A percentile compares a stretch with the other conserved stretches of the same genome.
Conservation (phyloP, 2,329 filamentous ascomycete species). For the Sporothrix brunneoviolacea region DNA sequence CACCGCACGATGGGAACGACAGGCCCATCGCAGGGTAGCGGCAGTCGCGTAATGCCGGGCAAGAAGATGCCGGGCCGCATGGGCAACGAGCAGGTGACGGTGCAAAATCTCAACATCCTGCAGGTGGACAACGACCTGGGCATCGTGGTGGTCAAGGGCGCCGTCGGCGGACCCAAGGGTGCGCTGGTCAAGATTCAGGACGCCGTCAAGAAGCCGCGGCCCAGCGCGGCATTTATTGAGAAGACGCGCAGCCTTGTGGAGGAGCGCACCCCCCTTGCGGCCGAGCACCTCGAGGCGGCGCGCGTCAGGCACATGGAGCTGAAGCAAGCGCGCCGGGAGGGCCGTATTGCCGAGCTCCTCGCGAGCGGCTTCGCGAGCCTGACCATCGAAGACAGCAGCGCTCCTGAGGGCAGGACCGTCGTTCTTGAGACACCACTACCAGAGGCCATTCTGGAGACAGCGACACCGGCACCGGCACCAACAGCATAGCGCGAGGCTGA, state of each 20-base stretch:
- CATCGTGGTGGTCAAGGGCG: conserved; percentile 79
- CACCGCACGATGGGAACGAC: conserved; percentile 88
- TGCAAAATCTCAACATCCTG: conserved; percentile 86
- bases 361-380: conserved; percentile 7
- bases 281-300: conserved; percentile 41
- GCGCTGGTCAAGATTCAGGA: conserved; percentile 81
- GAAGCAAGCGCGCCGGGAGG: conserved; percentile 42
- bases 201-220: conserved; percentile 72
- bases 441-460: neutral
- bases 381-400: conserved; percentile 14
- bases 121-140: conserved; percentile 83
- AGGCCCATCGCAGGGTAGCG: conserved; percentile 84
- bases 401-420: neutral
- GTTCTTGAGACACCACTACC: neutral
- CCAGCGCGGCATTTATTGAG: conserved; percentile 42
- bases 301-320: conserved; percentile 46
- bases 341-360: conserved; percentile 31
- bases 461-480: conserved; percentile 1
- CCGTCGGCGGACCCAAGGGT: conserved; percentile 82
- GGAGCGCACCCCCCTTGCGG: conserved; percentile 42
- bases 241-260: conserved; percentile 37
- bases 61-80: conserved; percentile 98
- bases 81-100: conserved; percentile 81
- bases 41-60: conserved; percentile 85
- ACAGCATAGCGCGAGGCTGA: neutral